Base-by-base conservation (phyloP, 2,329 filamentous ascomycete genomes). In the Apiospora pterosperma region DNA sequence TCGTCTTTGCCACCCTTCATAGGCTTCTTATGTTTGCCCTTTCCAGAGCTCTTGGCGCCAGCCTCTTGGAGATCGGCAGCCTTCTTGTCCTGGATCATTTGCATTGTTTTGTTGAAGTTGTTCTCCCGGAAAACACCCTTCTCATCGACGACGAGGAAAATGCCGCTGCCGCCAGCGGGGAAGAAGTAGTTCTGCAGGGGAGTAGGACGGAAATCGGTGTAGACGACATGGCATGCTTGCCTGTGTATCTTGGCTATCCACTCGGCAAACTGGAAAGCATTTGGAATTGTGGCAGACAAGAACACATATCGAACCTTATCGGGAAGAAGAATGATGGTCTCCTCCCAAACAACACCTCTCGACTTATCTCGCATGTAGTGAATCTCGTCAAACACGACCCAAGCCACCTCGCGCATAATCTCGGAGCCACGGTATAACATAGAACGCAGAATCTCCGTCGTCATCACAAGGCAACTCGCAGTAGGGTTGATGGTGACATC, bases 221-320 rank as follows among this genome's bases (percentile, higher is more conserved):
- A 99, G 3, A 99, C 96, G 68, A 99, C 96, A 83, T 99, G 96
- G 71, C 96, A 99, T 7, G 96, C 95, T 75, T 99, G 96, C 69
- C 92, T 91, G 77, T 99, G 96, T 65, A 95, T 98, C 81, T 98
- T 98, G 71, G 92, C 93, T 73, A 99, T 97, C 96, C 96, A 99
- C 78, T 99, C 95, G 71, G 96, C 96, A 73, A 99, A 99, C 78
- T 99, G 96, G 87, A 98, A 97, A 62, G 96, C 94, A 75, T 99
- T 99, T 63, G 96, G 96, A 68, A 99, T 99, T 2, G 96, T 99
- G 68, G 96, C 96, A 36, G 96, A 99, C 66, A 99, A 82, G 79
- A 99, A 99, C 64, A 99, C 96, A 75, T 98, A 99, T 80, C 93
- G 92, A 70, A 99, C 96, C 85, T 99, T 98, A 82, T 99, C 96